phyloP scores from a whole-genome alignment of 73 alveolate genomes.

The Urostyla sp. region DNA sequence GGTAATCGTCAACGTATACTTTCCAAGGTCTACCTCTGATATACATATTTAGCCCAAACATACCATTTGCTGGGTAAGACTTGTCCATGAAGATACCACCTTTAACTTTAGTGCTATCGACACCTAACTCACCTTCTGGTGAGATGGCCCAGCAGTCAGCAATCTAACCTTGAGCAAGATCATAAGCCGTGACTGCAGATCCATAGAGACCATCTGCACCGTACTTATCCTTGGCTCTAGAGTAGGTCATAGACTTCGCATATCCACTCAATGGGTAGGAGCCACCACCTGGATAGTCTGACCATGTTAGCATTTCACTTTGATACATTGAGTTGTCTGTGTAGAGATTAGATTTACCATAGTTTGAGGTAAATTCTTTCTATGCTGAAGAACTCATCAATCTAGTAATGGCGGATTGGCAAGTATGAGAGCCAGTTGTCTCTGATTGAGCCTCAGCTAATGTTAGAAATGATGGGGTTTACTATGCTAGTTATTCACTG shows the following conservation, averaged over 20 bases:
- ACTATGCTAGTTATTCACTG: no score
- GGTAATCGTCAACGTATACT: constrained; percentile 24
- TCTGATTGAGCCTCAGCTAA: no score
- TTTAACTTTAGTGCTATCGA: neutral
- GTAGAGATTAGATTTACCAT: no score
- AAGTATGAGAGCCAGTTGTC: no score
- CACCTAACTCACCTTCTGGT: constrained; percentile 2
- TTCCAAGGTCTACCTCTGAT: constrained; percentile 39
- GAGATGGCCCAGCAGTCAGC: constrained; percentile 44
- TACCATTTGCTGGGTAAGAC: constrained; percentile 24
- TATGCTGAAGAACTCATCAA: no score
- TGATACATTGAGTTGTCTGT: no score
- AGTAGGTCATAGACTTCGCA: neutral
- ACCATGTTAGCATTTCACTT: no score
- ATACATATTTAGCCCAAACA: constrained; percentile 6
- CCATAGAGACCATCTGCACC: neutral
- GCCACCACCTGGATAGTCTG: constrained; percentile 23
- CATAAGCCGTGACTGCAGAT: constrained; percentile 5
- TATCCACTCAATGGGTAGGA: neutral
- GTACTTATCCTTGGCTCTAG: constrained; percentile 9
- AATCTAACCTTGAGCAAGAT: constrained; percentile 13
- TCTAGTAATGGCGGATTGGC: no score
- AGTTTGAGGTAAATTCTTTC: no score
- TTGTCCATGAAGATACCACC: constrained; percentile 4
- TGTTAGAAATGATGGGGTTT: no score